Percentiles rank a stretch among this genome's conserved stretches.
These are phyloP conservation scores for Pleurotus tuoliensis DNA, from an alignment of 768 basidiomycete genomes.

Conservation along the genomic window DNA sequence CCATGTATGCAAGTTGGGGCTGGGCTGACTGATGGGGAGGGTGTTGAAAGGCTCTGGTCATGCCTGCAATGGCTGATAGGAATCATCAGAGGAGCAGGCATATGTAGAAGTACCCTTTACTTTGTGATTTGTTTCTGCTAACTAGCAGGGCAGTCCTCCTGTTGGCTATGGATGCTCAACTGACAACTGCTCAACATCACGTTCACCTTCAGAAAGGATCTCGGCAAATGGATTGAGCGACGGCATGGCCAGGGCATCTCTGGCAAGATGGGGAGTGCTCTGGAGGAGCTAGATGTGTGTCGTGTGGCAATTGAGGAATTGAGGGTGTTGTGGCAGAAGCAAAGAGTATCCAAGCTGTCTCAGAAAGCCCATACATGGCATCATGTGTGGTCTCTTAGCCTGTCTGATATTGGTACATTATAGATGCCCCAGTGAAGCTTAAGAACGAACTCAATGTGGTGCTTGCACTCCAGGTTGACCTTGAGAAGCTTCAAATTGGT, in stretches of 20 bases:
- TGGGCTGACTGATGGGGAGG: slow-evolving; percentile 30
- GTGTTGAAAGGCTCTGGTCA: slow-evolving; percentile 31
- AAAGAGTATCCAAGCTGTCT: slow-evolving; percentile 26
- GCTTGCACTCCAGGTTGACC: slow-evolving; percentile 23
- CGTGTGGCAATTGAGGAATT: slow-evolving; percentile 17
- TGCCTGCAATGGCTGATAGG: slow-evolving; percentile 28
- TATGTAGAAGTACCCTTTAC: slow-evolving; percentile 14
- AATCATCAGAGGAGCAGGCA: slow-evolving; percentile 25
- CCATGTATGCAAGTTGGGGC: slow-evolving; percentile 23
- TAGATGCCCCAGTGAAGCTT: slow-evolving; percentile 24
- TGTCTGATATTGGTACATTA: background rate
- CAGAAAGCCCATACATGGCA: slow-evolving; percentile 21
- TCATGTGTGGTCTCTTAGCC: background rate
- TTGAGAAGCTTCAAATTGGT: slow-evolving; percentile 17
- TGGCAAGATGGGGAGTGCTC: slow-evolving; percentile 12
- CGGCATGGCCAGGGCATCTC: slow-evolving; percentile 14
- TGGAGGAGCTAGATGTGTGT: slow-evolving; percentile 14
- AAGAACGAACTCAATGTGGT: slow-evolving; percentile 30
- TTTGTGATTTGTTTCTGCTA: background rate
- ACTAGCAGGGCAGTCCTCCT: slow-evolving; percentile 13
- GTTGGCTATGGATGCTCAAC: slow-evolving; percentile 31
- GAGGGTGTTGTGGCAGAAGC: slow-evolving; percentile 26
- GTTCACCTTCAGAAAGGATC: slow-evolving; percentile 18
- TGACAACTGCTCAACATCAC: slow-evolving; percentile 24
- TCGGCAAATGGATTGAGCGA: slow-evolving; percentile 29